Base-by-base conservation (phyloP, 805 yeast species). In the Teunomyces panamensis region DNA sequence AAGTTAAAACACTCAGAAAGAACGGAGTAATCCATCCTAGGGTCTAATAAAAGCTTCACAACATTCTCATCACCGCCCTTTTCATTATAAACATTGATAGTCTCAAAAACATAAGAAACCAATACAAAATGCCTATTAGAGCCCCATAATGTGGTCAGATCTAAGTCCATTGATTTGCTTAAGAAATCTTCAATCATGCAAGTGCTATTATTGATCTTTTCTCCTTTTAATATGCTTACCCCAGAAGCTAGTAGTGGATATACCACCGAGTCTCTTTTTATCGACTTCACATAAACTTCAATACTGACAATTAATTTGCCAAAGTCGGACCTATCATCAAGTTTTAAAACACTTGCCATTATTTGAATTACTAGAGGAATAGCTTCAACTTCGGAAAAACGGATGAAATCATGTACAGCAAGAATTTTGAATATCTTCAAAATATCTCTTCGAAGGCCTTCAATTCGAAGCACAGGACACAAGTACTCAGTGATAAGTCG, bases 401-500 rank as follows among this genome's bases (percentile, higher is more conserved):
- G 17, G 28, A 27, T 39, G 4, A 50, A 47, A 4, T 34, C 41
- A 8, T 49, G 45, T 20, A 46, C 35, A 17, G 16, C 41, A 20
- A 28, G 65, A 26, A 46, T 50, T 2, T 52, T 39, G 3, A 76
- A 46, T 13, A 74, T 49, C 0, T 32, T 29, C 3, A 62, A 46
- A 5, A 60, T 58, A 32, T 72, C 78, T 3, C 46, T 43, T 16
- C 52, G 54, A 0, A 69, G 33, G 0, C 42, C 34, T 1, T 33
- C 11, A 9, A 52, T 51, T 0, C 44, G 5, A 1, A 74, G 45
- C 27, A 63, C 53, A 20, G 55, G 58, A n/a, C 57, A 44, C 24
- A 66, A 51, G n/a, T 49, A 49, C 1, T 46, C 42, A 14, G 54
- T 48, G 3, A 69, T 24, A 2, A 67, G 54, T 1, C 45, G 42